A percentile compares a stretch with the other conserved stretches of the same genome.
These are phyloP conservation scores for Glycine soja DNA, from an alignment of 306 rosid species.

Conservation along the genomic window DNA sequence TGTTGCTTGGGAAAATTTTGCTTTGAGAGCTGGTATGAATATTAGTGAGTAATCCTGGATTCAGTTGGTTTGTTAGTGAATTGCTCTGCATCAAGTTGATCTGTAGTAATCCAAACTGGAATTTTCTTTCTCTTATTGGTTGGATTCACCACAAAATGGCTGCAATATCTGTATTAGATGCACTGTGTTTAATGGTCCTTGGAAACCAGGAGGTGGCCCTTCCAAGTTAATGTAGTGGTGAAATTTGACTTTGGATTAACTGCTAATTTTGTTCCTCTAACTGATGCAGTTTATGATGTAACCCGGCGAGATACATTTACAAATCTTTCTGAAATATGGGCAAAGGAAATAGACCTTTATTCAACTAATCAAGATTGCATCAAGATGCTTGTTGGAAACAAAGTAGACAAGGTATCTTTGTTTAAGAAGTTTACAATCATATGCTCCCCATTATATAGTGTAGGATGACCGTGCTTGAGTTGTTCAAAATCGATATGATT, in stretches of 20 bases:
- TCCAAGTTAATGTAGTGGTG: constrained; percentile 12
- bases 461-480: constrained; percentile 33
- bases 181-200: constrained; percentile 39
- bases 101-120: constrained; percentile 29
- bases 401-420: constrained; percentile 86
- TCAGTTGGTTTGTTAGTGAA: constrained; percentile 35
- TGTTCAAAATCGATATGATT: constrained; percentile 28
- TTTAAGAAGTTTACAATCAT: constrained; percentile 25
- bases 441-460: not conserved
- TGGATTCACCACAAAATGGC: not conserved
- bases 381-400: constrained; percentile 99
- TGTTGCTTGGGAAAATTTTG: constrained; percentile 5
- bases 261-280: constrained; percentile 35
- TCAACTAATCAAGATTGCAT: constrained; percentile 97
- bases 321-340: constrained; percentile 91
- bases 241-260: constrained; percentile 24
- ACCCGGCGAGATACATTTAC: constrained; percentile 94
- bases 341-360: constrained; percentile 93
- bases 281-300: constrained; percentile 82
- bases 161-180: constrained; percentile 21
- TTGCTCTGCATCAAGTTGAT: not conserved
- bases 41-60: constrained; percentile 33
- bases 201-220: constrained; percentile 22
- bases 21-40: not conserved
- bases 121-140: constrained; percentile 8